Conservation (phyloP, 257 asterid species). For the Solanum okadae region DNA sequence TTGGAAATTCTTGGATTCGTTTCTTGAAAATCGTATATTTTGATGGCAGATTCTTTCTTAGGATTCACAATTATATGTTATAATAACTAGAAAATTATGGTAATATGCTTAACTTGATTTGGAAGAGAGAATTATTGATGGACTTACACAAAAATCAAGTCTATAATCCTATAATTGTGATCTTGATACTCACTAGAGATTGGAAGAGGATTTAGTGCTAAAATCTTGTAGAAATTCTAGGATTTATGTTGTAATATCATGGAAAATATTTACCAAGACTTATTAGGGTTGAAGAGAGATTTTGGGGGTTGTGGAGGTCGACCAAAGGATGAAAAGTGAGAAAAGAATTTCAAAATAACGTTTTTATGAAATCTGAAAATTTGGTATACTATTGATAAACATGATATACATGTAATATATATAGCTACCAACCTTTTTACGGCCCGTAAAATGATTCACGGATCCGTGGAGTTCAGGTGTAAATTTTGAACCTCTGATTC, state of each 20-base stretch:
- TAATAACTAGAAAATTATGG: background rate
- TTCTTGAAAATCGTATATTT: background rate
- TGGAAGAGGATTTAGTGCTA: background rate
- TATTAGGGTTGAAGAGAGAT: background rate
- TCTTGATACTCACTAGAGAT: background rate
- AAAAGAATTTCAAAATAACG: background rate
- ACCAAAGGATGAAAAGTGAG: background rate
- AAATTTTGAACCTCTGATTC: background rate
- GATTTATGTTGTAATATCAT: background rate
- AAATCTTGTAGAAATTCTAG: background rate
- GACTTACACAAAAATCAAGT: background rate
- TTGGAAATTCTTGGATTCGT: background rate
- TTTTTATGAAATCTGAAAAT: background rate
- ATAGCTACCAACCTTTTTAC: background rate
- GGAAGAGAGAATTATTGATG: background rate
- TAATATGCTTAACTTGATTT: background rate
- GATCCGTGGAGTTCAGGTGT: background rate
- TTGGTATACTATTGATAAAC: background rate
- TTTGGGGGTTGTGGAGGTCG: background rate
- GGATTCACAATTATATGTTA: background rate
- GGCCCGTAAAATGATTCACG: background rate
- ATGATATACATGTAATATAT: background rate
- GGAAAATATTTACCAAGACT: background rate
- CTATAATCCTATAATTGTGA: no score
- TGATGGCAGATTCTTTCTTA: background rate